These are phyloP conservation scores for Przewalskia tangutica DNA, from an alignment of 257 asterid genomes.

Conservation along the genomic window DNA sequence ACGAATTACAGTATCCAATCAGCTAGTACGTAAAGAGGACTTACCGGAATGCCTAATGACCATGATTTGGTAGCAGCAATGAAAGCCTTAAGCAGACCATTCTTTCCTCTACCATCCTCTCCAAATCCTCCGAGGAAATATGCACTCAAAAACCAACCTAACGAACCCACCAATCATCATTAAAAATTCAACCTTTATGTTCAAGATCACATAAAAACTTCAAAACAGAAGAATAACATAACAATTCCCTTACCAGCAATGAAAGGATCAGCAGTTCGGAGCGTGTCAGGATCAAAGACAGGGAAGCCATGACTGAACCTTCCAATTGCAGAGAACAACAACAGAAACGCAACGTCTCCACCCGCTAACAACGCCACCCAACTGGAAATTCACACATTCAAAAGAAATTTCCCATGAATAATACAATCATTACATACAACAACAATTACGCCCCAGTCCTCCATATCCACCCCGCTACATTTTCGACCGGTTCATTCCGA, in stretches of 20 bases:
- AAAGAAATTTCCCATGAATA: neutral
- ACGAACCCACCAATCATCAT: neutral
- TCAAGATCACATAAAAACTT: neutral
- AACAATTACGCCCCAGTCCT: neutral
- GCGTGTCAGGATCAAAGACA: conserved; percentile 60
- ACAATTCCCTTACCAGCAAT: conserved; percentile 47
- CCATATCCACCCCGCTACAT: neutral
- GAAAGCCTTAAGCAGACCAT: conserved; percentile 55
- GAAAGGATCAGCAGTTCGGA: conserved; percentile 81
- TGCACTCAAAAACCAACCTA: conserved; percentile 95
- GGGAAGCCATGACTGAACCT: conserved; percentile 79
- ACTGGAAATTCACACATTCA: conserved; percentile 23
- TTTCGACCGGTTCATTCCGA: neutral
- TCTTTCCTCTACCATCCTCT: conserved; percentile 79
- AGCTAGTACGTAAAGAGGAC: neutral
- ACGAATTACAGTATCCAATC: neutral
- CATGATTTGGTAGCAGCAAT: conserved; percentile 77
- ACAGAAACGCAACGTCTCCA: conserved; percentile 76
- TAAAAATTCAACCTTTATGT: neutral
- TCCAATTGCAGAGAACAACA: conserved; percentile 77
- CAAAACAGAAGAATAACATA: neutral
- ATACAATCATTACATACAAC: neutral
- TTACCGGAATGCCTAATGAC: conserved; percentile 67
- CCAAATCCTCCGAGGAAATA: conserved; percentile 92
- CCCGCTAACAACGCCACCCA: conserved; percentile 71